Evolutionary conservation across 495 filamentous ascomycete genomes (phyloP), one percentile per base, ranked within the genome.

Genomic region (Neurospora sp.): DNA sequence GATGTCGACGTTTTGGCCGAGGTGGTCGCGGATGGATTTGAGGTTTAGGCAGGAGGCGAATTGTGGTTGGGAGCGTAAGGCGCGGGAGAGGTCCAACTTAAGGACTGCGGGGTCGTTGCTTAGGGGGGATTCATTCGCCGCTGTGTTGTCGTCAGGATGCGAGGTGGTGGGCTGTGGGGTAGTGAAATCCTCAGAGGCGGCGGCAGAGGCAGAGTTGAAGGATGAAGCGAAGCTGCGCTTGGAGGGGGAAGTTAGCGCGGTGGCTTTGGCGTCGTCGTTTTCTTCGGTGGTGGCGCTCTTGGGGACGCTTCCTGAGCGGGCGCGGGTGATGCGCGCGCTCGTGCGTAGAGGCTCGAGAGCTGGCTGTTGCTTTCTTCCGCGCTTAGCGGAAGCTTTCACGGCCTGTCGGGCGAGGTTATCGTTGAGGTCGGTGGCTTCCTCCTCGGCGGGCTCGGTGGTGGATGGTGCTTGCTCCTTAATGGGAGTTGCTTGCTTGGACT

Each of bases 21-120:
- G 84, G 79, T 92, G 86, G 69, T 83, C 84, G 42, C 86, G 81
- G 14, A 97, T 84, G 4, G 86, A 84, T 42, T 89, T 89, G 5
- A 97, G 87, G 3, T 90, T 83, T 35, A 90, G 85, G 76, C 90
- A 95, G 75, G 93, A 92, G 0, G 89, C 87, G 6, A 90, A 78
- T 41, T 88, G 85, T 69, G 88, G 91, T 40, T 88, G 85, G 71
- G 87, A 91, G 38, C 89, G 88, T 14, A 95, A 80, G 75, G 80
- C 75, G 69, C 84, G 83, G 27, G 75, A 75, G 6, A 87, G 31
- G 31, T 31, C 31, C 31, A 31, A 31, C 31, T 31, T 31, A 31
- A 31, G 31, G 31, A 31, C 31, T 31, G 31, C 31, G 31, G 31
- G 31, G 31, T 77, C 78, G 69, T 71, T 42, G 41, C 5, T 5